Conservation (phyloP, 192 early-diverging fungal genomes). For the Allomyces macrogynus region DNA sequence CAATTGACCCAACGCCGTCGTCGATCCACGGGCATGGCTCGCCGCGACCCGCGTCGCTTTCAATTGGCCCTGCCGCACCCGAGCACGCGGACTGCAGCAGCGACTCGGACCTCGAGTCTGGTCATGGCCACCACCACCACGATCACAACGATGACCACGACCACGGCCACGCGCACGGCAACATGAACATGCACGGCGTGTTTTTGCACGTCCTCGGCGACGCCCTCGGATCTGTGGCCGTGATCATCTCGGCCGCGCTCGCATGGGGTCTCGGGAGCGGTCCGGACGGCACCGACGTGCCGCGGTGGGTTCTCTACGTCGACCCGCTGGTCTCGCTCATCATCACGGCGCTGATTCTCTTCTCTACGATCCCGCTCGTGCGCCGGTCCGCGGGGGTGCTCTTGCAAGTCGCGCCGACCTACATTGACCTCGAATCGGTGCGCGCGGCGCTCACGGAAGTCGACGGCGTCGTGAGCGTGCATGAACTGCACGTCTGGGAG, state of each 20-base stretch:
- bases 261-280: constrained; percentile 38
- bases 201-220: constrained; percentile 85
- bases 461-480: constrained; percentile 47
- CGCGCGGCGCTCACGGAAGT: constrained; percentile 34
- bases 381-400: constrained; percentile 52
- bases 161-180: too few relatives aligned
- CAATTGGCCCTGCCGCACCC: too few relatives aligned
- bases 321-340: constrained; percentile 60
- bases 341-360: constrained; percentile 40
- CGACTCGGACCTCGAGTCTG: too few relatives aligned
- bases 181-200: constrained; percentile 48
- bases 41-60: too few relatives aligned
- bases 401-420: constrained; percentile 55
- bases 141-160: too few relatives aligned
- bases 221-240: constrained; percentile 67
- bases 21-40: too few relatives aligned
- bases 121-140: too few relatives aligned
- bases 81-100: too few relatives aligned
- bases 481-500: constrained; percentile 91
- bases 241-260: constrained; percentile 29
- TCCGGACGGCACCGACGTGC: neutral
- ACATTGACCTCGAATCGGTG: constrained; percentile 43
- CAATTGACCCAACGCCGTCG: too few relatives aligned
- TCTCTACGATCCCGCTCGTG: constrained; percentile 38
- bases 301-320: constrained; percentile 25